Evolutionary conservation across 1,284 basidiomycete genomes (phyloP).

Genomic region (Rhodotorula glutinis): DNA sequence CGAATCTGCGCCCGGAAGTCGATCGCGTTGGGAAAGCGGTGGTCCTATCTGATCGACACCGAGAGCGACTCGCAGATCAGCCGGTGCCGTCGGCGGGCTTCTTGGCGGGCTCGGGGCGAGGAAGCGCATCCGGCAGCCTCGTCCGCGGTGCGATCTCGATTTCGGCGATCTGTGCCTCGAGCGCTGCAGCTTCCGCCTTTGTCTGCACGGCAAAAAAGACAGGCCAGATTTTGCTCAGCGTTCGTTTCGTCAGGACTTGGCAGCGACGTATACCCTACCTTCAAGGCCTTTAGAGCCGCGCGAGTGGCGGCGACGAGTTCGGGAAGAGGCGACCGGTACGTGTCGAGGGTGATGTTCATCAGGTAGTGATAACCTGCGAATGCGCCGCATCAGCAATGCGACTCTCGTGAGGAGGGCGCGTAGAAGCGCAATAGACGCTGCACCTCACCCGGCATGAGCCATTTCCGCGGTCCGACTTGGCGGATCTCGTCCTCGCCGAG

Average conservation of each 20-base stretch:
- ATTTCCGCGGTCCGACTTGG: constrained; percentile 27
- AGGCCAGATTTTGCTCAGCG: neutral
- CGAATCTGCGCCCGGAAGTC: too few relatives aligned
- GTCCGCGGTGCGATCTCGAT: constrained; percentile 6
- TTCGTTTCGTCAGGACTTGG: too few relatives aligned
- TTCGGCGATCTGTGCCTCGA: neutral
- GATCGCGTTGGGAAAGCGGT: too few relatives aligned
- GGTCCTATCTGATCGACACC: too few relatives aligned
- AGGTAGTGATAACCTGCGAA: constrained; percentile 29
- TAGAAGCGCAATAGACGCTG: neutral
- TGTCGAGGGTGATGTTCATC: constrained; percentile 30
- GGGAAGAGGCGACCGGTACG: constrained; percentile 31
- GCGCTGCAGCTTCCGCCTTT: neutral
- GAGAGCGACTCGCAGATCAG: too few relatives aligned
- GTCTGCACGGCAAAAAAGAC: neutral
- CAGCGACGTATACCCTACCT: too few relatives aligned
- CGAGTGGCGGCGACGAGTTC: constrained; percentile 25
- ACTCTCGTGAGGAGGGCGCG: too few relatives aligned
- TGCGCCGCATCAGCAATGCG: neutral
- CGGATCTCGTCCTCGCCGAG: constrained; percentile 1
- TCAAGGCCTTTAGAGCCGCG: constrained; percentile 16
- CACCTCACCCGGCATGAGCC: constrained; percentile 35
- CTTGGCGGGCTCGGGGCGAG: neutral
- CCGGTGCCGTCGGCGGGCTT: neutral
- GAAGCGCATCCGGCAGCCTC: neutral